Base-by-base conservation (phyloP, 1,284 basidiomycete species). In the Testicularia cyperi region DNA sequence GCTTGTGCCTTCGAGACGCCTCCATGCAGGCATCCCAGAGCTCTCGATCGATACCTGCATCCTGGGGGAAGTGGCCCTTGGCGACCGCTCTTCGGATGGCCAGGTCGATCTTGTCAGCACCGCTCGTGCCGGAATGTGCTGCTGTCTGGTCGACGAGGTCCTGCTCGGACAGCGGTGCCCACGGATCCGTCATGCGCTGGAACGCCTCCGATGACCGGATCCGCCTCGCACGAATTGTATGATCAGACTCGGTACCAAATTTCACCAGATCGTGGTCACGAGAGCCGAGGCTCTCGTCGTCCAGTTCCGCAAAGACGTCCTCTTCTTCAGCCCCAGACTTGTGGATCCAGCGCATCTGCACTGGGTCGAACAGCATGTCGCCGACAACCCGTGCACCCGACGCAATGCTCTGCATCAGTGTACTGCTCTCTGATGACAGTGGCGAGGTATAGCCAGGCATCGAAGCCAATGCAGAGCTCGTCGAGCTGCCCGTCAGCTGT, bases 321-420 rank as follows among this genome's bases (percentile, higher is more conserved):
- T 60, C 56, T 68, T 94, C 90, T 51, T 92, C 92, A 7, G 88
- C 85, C 87, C 79, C 36, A 83, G 87, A 41, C 86, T 89, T 58
- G 25, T 58, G 55, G 68, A 92, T 84, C 92, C 92, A 97, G 70
- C 88, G 88, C 90, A 96, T 95, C 29, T 85, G 84, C 39, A 84
- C 75, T 2, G 94, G 91, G 79, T 97, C 92, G 70, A 97, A 97
- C 38, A 91, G 84, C 92, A 97, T 97, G 80, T 92, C 91, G 39
- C 92, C 92, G 12, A 96, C 92, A 69, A 92, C 85, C 42, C 89
- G 83, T 47, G 87, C 85, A 41, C 54, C 63, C 8, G 53, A 54
- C 4, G 46, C 51, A 21, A 57, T 47, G 39, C 35, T 38, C 41
- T 35, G 38, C 44, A 57, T 44, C 13, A 57, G 39, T 6, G 35